These are phyloP conservation scores for Ustilago lituana DNA, from an alignment of 1,284 basidiomycete species.

Conservation along the genomic window DNA sequence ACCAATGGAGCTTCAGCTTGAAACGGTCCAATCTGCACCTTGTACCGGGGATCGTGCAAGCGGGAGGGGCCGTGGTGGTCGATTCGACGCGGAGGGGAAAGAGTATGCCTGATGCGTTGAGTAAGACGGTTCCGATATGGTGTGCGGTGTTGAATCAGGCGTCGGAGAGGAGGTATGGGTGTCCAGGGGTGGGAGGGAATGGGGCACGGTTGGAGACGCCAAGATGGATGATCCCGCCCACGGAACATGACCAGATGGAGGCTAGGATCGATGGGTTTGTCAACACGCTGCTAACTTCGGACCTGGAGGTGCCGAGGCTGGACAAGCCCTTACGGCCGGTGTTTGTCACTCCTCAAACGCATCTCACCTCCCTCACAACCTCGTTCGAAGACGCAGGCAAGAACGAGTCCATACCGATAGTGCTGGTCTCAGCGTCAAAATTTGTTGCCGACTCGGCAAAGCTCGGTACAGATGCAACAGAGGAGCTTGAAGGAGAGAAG, in stretches of 20 bases:
- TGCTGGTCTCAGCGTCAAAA: slow-evolving; percentile 82
- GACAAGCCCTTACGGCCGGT: slow-evolving; percentile 74
- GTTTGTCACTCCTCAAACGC: slow-evolving; percentile 71
- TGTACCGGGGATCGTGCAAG: slow-evolving; percentile 73
- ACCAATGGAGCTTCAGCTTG: slow-evolving; percentile 67
- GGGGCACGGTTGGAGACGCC: slow-evolving; percentile 58
- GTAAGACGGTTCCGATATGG: slow-evolving; percentile 96
- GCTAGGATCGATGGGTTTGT: slow-evolving; percentile 76
- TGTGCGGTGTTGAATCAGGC: slow-evolving; percentile 89
- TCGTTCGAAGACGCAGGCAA: neutral
- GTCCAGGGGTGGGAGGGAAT: slow-evolving; percentile 60
- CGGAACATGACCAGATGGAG: slow-evolving; percentile 74
- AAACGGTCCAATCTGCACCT: slow-evolving; percentile 83
- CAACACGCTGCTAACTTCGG: slow-evolving; percentile 71
- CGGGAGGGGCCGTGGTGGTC: slow-evolving; percentile 85
- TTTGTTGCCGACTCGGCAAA: slow-evolving; percentile 72
- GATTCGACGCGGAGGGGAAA: slow-evolving; percentile 95
- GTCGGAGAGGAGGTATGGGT: slow-evolving; percentile 27
- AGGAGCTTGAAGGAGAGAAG: neutral
- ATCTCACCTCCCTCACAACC: neutral
- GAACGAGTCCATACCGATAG: slow-evolving; percentile 73
- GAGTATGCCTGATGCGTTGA: slow-evolving; percentile 90
- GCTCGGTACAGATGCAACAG: slow-evolving; percentile 19
- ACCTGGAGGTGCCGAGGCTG: slow-evolving; percentile 67
- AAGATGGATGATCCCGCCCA: slow-evolving; percentile 50